Evolutionary conservation across 1,139 yeast genomes (phyloP).

Genomic region (Kazachstania sp.): DNA sequence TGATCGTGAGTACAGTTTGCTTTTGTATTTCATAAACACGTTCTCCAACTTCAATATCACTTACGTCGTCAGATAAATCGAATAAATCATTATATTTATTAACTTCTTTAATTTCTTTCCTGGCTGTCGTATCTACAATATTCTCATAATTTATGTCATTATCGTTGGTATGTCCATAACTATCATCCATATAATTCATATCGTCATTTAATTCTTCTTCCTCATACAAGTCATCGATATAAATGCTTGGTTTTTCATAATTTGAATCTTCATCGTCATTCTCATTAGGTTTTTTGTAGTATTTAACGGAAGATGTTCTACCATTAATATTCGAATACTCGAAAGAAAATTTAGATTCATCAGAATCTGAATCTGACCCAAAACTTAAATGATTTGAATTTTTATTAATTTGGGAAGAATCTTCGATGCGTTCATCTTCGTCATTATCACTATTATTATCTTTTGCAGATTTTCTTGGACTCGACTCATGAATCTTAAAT

Average conservation of each 20-base stretch:
- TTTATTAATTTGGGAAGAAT: conserved; percentile 1
- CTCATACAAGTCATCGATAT: conserved; percentile 36
- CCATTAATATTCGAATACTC: conserved; percentile 47
- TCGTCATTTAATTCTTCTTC: conserved; percentile 50
- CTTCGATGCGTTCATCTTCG: no score
- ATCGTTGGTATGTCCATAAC: conserved; percentile 4
- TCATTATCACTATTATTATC: conserved; percentile 3
- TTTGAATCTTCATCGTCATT: background rate
- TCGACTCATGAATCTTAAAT: conserved; percentile 1
- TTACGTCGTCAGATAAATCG: conserved; percentile 12
- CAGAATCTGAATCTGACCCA: conserved; percentile 19
- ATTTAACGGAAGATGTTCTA: conserved; percentile 53
- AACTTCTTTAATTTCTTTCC: background rate
- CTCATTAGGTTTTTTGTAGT: conserved; percentile 33
- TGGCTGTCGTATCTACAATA: background rate
- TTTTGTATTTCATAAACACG: background rate
- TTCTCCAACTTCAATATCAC: background rate
- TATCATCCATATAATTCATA: conserved; percentile 37
- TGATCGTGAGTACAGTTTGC: background rate
- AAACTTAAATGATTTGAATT: background rate
- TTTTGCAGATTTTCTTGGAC: background rate
- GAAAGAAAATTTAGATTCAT: conserved; percentile 49
- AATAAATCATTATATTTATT: conserved; percentile 9
- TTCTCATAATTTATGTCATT: conserved; percentile 15
- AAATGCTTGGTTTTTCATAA: conserved; percentile 12